Conservation (phyloP, 345 rosid species). For the Ricinus communis region DNA sequence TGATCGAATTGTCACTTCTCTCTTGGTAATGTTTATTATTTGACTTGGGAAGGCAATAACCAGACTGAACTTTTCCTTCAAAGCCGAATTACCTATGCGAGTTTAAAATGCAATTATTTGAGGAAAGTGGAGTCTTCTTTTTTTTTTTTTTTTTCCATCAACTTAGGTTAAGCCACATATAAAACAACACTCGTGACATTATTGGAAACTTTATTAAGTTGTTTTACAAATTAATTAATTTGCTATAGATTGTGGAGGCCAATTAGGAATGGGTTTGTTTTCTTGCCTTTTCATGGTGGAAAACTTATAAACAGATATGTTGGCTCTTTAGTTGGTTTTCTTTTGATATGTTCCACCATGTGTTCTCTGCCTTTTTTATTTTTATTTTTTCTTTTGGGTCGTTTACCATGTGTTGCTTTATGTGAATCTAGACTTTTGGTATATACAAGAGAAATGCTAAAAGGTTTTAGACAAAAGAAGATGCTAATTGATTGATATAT, state of each 20-base stretch:
- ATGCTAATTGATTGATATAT: no score
- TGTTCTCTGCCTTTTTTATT: not conserved
- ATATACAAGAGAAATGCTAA: no score
- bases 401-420: no score
- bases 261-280: not conserved
- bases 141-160: not conserved
- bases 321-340: not conserved
- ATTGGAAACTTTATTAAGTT: not conserved
- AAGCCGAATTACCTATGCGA: not conserved
- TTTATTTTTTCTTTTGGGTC: not conserved
- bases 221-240: not conserved
- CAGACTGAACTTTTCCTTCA: constrained; percentile 16
- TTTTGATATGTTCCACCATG: not conserved
- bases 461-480: no score
- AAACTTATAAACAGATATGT: not conserved
- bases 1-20: no score
- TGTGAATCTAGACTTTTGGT: no score
- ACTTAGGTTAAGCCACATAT: not conserved
- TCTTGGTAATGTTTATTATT: no score
- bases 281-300: not conserved
- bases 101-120: constrained; percentile 25
- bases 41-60: constrained; percentile 20
- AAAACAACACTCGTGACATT: not conserved
- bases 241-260: constrained; percentile 11
- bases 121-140: constrained; percentile 18